phyloP scores from a whole-genome alignment of 768 basidiomycete species.

The Suillus bovinus region DNA sequence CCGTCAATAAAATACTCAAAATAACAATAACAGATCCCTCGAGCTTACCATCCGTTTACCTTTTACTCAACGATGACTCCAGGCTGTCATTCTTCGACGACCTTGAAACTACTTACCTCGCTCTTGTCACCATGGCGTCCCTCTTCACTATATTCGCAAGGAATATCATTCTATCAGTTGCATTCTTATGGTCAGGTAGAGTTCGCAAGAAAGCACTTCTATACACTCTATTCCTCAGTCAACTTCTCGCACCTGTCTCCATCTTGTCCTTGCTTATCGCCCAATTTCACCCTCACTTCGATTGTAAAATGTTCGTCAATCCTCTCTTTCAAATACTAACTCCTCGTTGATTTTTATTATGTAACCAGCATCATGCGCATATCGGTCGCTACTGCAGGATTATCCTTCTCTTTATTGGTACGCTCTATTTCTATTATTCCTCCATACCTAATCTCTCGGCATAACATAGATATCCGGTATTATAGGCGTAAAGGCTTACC shows the following conservation, averaged over 20 bases:
- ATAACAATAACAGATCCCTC: conserved; percentile 45
- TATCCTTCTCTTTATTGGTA: conserved; percentile 45
- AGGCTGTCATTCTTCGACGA: conserved; percentile 51
- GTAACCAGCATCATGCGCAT: conserved; percentile 37
- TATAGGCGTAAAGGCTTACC: conserved; percentile 65
- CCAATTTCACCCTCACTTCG: conserved; percentile 40
- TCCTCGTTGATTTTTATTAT: background rate
- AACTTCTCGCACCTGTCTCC: conserved; percentile 49
- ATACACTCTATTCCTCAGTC: conserved; percentile 55
- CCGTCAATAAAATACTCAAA: conserved; percentile 46
- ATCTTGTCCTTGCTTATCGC: conserved; percentile 46
- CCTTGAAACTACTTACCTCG: conserved; percentile 39
- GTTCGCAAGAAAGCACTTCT: conserved; percentile 62
- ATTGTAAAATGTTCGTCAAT: conserved; percentile 50
- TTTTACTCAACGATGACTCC: conserved; percentile 56
- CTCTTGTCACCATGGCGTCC: conserved; percentile 49
- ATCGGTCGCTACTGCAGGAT: conserved; percentile 36
- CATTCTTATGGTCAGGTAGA: conserved; percentile 54
- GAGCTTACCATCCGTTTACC: conserved; percentile 40
- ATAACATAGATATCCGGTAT: conserved; percentile 55
- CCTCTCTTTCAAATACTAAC: background rate
- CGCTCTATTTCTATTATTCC: background rate
- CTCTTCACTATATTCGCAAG: conserved; percentile 52
- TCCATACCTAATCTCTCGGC: conserved; percentile 3
- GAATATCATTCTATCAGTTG: conserved; percentile 50